Evolutionary conservation across 345 rosid species (phyloP).

Genomic region (Salix viminalis): DNA sequence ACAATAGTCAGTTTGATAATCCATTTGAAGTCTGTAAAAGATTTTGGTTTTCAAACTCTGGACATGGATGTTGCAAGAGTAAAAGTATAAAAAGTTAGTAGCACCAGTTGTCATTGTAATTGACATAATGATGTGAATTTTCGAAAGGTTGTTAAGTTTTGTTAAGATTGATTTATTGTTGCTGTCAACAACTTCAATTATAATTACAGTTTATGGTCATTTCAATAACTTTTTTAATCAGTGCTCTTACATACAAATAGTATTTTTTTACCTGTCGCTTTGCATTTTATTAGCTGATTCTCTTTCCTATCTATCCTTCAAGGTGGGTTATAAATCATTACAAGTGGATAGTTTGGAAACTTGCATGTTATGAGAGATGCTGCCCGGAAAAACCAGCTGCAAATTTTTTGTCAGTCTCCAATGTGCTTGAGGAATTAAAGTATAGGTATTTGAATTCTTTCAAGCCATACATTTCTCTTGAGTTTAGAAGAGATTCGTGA

Average conservation of each 20-base stretch:
- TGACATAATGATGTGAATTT: background rate
- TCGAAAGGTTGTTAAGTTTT: background rate
- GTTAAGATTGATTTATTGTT: background rate
- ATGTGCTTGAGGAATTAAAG: slow-evolving; percentile 88
- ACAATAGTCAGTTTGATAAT: background rate
- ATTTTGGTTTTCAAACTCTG: background rate
- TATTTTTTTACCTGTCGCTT: background rate
- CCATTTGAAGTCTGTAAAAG: background rate
- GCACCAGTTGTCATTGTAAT: background rate
- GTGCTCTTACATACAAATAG: too few relatives aligned
- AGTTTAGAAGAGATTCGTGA: slow-evolving; percentile 15
- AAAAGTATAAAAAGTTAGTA: too few relatives aligned
- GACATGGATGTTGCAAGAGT: background rate
- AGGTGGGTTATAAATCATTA: slow-evolving; percentile 93
- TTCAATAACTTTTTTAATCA: background rate
- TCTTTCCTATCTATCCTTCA: slow-evolving; percentile 13
- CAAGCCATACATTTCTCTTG: slow-evolving; percentile 11
- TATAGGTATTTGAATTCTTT: slow-evolving; percentile 55
- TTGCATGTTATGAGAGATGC: slow-evolving; percentile 67
- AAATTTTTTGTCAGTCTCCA: slow-evolving; percentile 65
- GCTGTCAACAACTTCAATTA: background rate
- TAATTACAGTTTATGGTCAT: background rate
- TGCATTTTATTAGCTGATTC: background rate
- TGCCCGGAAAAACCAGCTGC: slow-evolving; percentile 48
- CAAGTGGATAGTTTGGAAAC: slow-evolving; percentile 96